Evolutionary conservation across 2,329 filamentous ascomycete genomes (phyloP), one percentile per base, ranked within the genome.

Genomic region (Exutisphaerella laricina): DNA sequence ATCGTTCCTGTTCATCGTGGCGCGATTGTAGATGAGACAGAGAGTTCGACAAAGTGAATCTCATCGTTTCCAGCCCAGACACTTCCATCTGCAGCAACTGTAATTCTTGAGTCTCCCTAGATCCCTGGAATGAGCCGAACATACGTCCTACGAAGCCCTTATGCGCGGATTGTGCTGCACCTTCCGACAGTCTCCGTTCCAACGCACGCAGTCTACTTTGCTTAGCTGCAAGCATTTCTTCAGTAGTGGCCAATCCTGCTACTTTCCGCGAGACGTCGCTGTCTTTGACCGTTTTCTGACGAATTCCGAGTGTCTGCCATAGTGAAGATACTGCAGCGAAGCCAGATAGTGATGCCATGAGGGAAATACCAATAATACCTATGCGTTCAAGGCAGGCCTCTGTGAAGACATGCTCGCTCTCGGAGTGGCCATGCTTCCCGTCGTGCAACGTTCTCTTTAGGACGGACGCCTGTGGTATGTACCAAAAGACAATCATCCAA

Each of bases 241-340:
- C 79, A 1, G 87, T 84, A 1, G 86, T 84, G 46, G 86, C 81
- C 3, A 94, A 70, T 0, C 87, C 88, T 1, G 82, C 80, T 61
- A 88, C 80, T 61, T 90, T 92, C 37, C 88, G 77, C 36, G 78
- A 71, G 35, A 94, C 75, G 53, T 90, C 85, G 7, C 78, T 73
- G 38, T 94, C 86, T 0, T 64, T 54, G 49, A 73, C 78, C 3
- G 77, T 77, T 21, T 76, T 73, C 33, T 78, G 70, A 28, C 75
- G 77, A 21, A 80, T 79, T 17, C 80, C 77, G 65, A 94, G 87
- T 1, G 79, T 86, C 59, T 94, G 84, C 86, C 88, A 94, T 1
- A 88, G 80, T 1, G 85, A 84, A 17, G 85, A 89, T 23, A 94
- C 84, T n/a, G 86, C 86, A 4, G 88, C 88, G 57, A 94, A 94